Evolutionary conservation across 2,329 filamentous ascomycete species (phyloP).

Genomic region (Rachicladosporium sp.): DNA sequence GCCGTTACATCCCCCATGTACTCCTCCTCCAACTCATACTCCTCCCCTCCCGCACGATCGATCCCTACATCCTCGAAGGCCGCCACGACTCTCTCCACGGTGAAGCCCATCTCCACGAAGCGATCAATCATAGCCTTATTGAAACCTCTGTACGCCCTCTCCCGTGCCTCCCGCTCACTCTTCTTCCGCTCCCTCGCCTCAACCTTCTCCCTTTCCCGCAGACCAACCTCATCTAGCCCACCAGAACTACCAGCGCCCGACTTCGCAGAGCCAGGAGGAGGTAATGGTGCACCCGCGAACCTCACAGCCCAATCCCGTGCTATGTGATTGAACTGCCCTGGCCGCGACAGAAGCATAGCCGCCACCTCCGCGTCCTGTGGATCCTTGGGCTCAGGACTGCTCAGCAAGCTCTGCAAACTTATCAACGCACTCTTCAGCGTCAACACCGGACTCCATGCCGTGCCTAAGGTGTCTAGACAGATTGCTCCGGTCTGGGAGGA

Average conservation of each 20-base stretch:
- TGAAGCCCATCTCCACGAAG: conserved; percentile 86
- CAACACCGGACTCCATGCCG: conserved; percentile 87
- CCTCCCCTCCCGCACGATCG: conserved; percentile 61
- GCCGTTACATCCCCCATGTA: conserved; percentile 87
- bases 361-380: conserved; percentile 95
- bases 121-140: conserved; percentile 70
- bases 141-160: conserved; percentile 65
- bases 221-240: conserved; percentile 25
- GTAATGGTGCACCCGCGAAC: conserved; percentile 63
- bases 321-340: conserved; percentile 64
- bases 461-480: conserved; percentile 82
- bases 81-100: conserved; percentile 71
- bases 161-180: conserved; percentile 33
- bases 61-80: conserved; percentile 64
- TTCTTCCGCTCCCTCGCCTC: conserved; percentile 43
- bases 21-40: conserved; percentile 79
- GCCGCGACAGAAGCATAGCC: conserved; percentile 70
- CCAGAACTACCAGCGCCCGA: conserved; percentile 16
- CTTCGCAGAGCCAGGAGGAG: conserved; percentile 36
- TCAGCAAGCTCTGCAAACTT: conserved; percentile 83
- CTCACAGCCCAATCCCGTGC: conserved; percentile 85
- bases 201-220: conserved; percentile 40
- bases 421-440: conserved; percentile 93
- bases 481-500: conserved; percentile 74
- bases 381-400: conserved; percentile 87